Evolutionary conservation across 805 yeast species (phyloP), one percentile per base, ranked within the genome.

Genomic region (Cyberlindnera saturnus): DNA sequence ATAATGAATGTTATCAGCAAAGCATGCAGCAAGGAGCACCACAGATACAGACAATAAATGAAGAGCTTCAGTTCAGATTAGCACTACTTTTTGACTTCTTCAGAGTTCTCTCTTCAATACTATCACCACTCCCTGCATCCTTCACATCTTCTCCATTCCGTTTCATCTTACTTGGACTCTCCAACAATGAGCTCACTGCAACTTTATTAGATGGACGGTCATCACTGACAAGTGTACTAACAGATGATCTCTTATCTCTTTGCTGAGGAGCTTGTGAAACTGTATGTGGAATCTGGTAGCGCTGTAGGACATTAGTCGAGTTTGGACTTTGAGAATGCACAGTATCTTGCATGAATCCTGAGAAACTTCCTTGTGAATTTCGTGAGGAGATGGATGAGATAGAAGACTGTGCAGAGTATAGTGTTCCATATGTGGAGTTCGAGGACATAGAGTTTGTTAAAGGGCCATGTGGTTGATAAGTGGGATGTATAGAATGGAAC

Each of bases 371-470:
- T 23, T 50, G 49, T 3, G 59, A 53, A 37, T 49, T 52, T 36
- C 60, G 43, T 14, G 55, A 48, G 5, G 61, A 56, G 1, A 48
- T 41, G 9, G 61, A 56, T 1, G 59, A 53, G 5, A 52, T 48
- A 6, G 62, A 57, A 3, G 59, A 53, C 19, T 52, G 49, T 2
- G 49, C 41, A 8, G 62, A 58, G 39, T 55, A 53, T 8, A 52
- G 17, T 2, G 58, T 47, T 3, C 46, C 45, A 23, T 47, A 42
- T 1, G 59, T 51, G 9, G 53, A 49, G 11, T 38, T 39, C 14
- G 60, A 57, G n/a, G 46, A 46, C 6, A 57, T 38, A 6, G 57
- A 53, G 7, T 49, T 40, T 5, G 48, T 30, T 36, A 26, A 10
- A 16, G 41, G 44, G 20, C 18, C 34, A 34, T 31, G 28, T 31